Base-by-base conservation (phyloP, 2,329 filamentous ascomycete species). In the Penicillium glabrum region DNA sequence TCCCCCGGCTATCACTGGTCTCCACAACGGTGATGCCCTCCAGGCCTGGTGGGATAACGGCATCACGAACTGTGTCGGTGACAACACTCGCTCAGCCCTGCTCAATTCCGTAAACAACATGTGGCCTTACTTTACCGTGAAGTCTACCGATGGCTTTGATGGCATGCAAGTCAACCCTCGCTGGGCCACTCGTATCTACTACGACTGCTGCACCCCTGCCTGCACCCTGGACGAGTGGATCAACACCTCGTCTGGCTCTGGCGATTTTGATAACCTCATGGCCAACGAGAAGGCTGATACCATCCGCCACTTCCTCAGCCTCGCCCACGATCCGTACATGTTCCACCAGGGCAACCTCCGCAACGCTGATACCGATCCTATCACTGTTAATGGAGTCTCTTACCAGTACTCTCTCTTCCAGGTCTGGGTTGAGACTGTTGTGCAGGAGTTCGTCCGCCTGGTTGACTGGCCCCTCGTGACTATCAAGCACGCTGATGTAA, bases 281-380 rank as follows among this genome's bases (percentile, higher is more conserved):
- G 69, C 71, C 3, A 72, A 79, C 39, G 83, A 85, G 51, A 78
- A 78, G 50, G 68, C 73, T 5, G 82, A 82, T 46, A 85, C 83
- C 49, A 80, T 82, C 31, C 79, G 83, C 33, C 81, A 86, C 64
- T 72, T 87, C 23, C 77, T 87, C 37, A 80, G 78, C 13, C 76
- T 87, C 6, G 79, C 81, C 59, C 80, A 79, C 60, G 83, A 84
- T 49, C 73, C 77, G 27, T 85, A 81, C 75, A 86, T 86, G 83
- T 86, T 87, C 76, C 85, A 88, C 69, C 84, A 87, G 72, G 83
- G 83, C 56, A 87, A 88, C 66, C 65, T 84, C 58, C 80, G 83
- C 54, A 79, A 81, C 45, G 72, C 73, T 3, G 83, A 82, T 52
- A 76, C 80, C 51, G 69, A 71, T 2, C 66, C 70, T 3, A 79